Evolutionary conservation across 2,329 filamentous ascomycete species (phyloP).

Genomic region (Cordyceps cicadae): DNA sequence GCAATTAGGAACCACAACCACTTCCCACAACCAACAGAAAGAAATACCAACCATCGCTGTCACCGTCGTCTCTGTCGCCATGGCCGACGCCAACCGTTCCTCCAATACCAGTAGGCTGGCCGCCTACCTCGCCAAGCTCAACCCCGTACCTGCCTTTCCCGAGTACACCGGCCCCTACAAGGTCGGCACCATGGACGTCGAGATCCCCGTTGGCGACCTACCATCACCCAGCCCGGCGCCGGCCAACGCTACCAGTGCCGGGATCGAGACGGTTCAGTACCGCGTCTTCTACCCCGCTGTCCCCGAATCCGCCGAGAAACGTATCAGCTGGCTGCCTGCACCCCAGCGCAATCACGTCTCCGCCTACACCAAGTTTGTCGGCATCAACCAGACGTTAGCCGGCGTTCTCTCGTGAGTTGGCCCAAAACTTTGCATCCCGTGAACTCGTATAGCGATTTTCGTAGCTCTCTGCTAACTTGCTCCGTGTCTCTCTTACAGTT

Average conservation of each 20-base stretch:
- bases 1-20: neutral
- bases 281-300: slow-evolving; percentile 73
- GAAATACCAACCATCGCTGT: neutral
- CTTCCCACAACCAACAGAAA: neutral
- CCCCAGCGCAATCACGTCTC: slow-evolving; percentile 68
- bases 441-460: neutral
- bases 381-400: slow-evolving; percentile 50
- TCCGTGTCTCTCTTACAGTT: slow-evolving; percentile 31
- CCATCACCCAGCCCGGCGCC: slow-evolving; percentile 45
- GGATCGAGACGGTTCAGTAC: slow-evolving; percentile 67
- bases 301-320: slow-evolving; percentile 42
- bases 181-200: slow-evolving; percentile 72
- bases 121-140: slow-evolving; percentile 47
- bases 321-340: slow-evolving; percentile 67
- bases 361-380: slow-evolving; percentile 70
- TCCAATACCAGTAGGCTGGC: slow-evolving; percentile 29
- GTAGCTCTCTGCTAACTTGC: neutral
- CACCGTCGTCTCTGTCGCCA: neutral
- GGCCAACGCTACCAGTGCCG: slow-evolving; percentile 40
- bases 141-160: slow-evolving; percentile 64
- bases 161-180: slow-evolving; percentile 68
- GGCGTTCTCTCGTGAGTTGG: slow-evolving; percentile 50
- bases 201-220: slow-evolving; percentile 60
- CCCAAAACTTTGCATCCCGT: neutral
- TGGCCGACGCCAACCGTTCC: neutral